Evolutionary conservation across 345 rosid genomes (phyloP).

Genomic region (Citrus unshiu): DNA sequence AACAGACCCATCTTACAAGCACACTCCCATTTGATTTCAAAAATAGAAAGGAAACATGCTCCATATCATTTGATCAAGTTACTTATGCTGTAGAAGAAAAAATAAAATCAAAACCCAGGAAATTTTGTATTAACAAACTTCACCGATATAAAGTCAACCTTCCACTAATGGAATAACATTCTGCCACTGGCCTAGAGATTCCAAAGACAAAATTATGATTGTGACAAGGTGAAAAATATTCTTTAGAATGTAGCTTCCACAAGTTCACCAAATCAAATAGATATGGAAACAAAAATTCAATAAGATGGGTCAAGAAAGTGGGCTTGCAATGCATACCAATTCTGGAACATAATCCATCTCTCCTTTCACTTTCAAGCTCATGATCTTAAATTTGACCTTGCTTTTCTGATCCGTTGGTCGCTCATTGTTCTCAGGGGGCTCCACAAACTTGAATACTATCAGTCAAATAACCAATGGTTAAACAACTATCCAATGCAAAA

Average conservation of each 20-base stretch:
- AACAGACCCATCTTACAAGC: background rate
- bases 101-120: background rate
- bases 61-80: background rate
- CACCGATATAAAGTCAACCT: background rate
- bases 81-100: background rate
- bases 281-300: background rate
- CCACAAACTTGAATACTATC: slow-evolving; percentile 79
- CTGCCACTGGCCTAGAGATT: background rate
- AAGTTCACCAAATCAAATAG: background rate
- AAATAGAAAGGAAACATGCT: background rate
- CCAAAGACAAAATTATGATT: background rate
- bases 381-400: slow-evolving; percentile 68
- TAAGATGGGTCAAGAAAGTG: background rate
- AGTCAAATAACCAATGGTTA: slow-evolving; percentile 7
- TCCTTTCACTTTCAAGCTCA: slow-evolving; percentile 71
- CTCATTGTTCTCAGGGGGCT: slow-evolving; percentile 65
- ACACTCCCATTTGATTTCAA: background rate
- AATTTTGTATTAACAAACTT: background rate
- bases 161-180: background rate
- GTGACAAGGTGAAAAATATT: background rate
- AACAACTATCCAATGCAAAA: background rate
- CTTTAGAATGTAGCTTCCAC: background rate
- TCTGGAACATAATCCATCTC: slow-evolving; percentile 67
- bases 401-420: slow-evolving; percentile 55
- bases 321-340: slow-evolving; percentile 42